Evolutionary conservation across 2,329 filamentous ascomycete species (phyloP).

Genomic region (Colletotrichum sansevieriae): DNA sequence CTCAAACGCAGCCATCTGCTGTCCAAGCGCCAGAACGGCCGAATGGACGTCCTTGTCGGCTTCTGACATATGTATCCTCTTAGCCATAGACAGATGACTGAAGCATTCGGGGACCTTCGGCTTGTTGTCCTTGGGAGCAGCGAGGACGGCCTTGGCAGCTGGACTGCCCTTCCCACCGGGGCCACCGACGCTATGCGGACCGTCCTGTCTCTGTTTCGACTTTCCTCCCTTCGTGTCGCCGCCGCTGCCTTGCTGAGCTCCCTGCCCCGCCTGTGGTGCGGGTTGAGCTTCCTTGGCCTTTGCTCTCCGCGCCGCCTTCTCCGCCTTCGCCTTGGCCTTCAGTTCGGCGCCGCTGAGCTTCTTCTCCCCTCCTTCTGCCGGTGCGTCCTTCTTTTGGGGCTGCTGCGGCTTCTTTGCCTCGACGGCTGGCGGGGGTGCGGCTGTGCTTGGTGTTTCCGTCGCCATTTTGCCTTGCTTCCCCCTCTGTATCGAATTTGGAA

Average conservation of each 20-base stretch:
- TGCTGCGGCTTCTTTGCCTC: slow-evolving; percentile 34
- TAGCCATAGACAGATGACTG: slow-evolving; percentile 82
- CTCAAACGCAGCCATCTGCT: slow-evolving; percentile 90
- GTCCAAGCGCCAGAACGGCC: slow-evolving; percentile 83
- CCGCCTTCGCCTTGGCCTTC: slow-evolving; percentile 90
- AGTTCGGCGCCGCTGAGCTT: slow-evolving; percentile 82
- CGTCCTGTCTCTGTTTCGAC: slow-evolving; percentile 62
- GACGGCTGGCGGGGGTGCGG: slow-evolving; percentile 20
- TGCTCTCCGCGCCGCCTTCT: slow-evolving; percentile 88
- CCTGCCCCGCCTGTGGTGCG: slow-evolving; percentile 54
- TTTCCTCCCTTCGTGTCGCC: slow-evolving; percentile 63
- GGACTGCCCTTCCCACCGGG: slow-evolving; percentile 50
- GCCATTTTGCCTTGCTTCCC: slow-evolving; percentile 26
- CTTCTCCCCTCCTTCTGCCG: slow-evolving; percentile 51
- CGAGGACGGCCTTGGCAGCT: slow-evolving; percentile 51
- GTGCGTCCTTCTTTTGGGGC: slow-evolving; percentile 29
- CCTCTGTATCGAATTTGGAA: background rate
- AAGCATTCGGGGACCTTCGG: slow-evolving; percentile 79
- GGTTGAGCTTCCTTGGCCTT: slow-evolving; percentile 72
- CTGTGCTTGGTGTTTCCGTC: slow-evolving; percentile 34
- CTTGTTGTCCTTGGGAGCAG: slow-evolving; percentile 64
- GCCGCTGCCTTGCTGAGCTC: slow-evolving; percentile 50
- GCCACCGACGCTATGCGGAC: slow-evolving; percentile 47
- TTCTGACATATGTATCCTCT: slow-evolving; percentile 65
- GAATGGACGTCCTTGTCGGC: slow-evolving; percentile 87